phyloP scores from a whole-genome alignment of 2,329 filamentous ascomycete species.

The Venturia carpophila region DNA sequence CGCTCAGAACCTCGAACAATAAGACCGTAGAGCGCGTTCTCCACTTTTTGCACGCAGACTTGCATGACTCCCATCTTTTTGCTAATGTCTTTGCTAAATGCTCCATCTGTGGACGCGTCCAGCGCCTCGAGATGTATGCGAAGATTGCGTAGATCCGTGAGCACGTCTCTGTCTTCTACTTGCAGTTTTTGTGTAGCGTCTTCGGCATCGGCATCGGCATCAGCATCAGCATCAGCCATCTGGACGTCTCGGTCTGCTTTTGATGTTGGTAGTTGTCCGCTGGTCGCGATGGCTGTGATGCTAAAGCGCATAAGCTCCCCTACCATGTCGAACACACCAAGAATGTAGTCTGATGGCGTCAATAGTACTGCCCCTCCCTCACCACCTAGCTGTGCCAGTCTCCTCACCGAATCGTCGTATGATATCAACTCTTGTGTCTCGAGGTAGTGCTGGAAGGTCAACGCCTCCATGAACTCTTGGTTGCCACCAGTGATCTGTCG shows the following conservation, averaged over 20 bases:
- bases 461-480: conserved; percentile 90
- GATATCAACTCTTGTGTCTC: conserved; percentile 66
- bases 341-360: conserved; percentile 76
- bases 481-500: conserved; percentile 69
- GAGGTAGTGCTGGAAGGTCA: conserved; percentile 84
- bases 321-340: conserved; percentile 87
- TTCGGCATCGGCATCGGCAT: conserved; percentile 32
- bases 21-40: conserved; percentile 80
- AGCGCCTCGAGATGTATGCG: conserved; percentile 70
- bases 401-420: conserved; percentile 48
- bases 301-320: conserved; percentile 97
- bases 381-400: conserved; percentile 32
- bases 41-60: conserved; percentile 86
- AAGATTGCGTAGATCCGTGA: conserved; percentile 73
- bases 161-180: conserved; percentile 49
- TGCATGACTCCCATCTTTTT: conserved; percentile 84
- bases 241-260: conserved; percentile 24
- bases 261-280: conserved; percentile 44
- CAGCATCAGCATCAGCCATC: conserved; percentile 31
- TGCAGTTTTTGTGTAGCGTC: not conserved
- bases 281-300: conserved; percentile 74
- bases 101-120: conserved; percentile 46
- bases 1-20: conserved; percentile 80
- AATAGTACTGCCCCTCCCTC: conserved; percentile 50
- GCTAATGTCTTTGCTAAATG: conserved; percentile 54